Evolutionary conservation across 2,329 filamentous ascomycete species (phyloP), one percentile per base, ranked within the genome.

Genomic region (Microsporum ferrugineum): DNA sequence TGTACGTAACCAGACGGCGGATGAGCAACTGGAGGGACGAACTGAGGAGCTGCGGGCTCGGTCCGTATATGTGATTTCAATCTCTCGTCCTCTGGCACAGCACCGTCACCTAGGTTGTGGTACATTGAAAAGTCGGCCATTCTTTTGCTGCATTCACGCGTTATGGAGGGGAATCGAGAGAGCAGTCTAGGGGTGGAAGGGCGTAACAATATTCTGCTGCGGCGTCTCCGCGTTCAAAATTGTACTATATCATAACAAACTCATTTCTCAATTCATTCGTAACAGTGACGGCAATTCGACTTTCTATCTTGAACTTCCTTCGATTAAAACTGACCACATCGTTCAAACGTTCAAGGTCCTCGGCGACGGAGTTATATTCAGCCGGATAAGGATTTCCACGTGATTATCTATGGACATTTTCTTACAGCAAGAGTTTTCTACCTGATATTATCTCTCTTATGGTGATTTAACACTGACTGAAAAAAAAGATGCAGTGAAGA

Each of bases 41-140:
- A 85, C 67, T 84, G 82, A 65, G 78, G 77, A 62, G 78, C 76
- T 61, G 76, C 76, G 57, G 79, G 80, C 64, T 82, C 80, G 6
- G 67, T 71, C 73, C 62, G 76, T 77, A 71, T 76, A 71, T 74
- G 79, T 74, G 68, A 80, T 75, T 73, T 84, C 74, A 74, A 82
- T 78, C 69, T 82, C 76, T 79, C 75, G 65, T 85, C 80, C 65
- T 68, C 68, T 64, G 71, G 68, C 60, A 63, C 65, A 34, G 62
- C 63, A 55, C 66, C 68, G 64, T 74, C 70, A 61, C 72, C 74
- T 66, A 72, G 67, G 63, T 71, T 64, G 66, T 76, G 70, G 67
- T 77, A 76, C 68, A 73, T 72, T 53, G 70, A 69, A 66, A 71
- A 73, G 67, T 76, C 72, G 60, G 75, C 71, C 76, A 77, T 77